Evolutionary conservation across 2,329 filamentous ascomycete genomes (phyloP), one percentile per base, ranked within the genome.

Genomic region (Rhexocercosporidium sp.): DNA sequence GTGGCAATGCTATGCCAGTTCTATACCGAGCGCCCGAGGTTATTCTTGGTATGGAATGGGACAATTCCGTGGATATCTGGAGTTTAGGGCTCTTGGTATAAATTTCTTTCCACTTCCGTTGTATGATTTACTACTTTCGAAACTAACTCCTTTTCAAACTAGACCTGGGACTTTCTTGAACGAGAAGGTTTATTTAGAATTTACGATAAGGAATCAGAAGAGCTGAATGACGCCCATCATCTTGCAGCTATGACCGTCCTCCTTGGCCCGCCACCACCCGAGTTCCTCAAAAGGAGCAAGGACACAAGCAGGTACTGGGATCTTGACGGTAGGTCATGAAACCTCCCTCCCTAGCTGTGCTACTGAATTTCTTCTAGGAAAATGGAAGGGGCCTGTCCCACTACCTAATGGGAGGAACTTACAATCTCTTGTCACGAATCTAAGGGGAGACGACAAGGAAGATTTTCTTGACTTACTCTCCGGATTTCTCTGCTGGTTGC

Each of bases 1-100:
- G 12, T 16, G 47, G 63, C 0, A 66, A 65, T 25, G 57, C 66
- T 29, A 68, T 65, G 59, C 75, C 65, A 74, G 3, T 76, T 72
- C 68, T 59, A 75, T 61, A 67, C 49, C 63, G 75, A 73, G 62
- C 77, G 27, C 78, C 78, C 0, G 78, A 80, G 56, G 74, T 80
- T 8, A 75, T 80, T 66, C 73, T 80, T 1, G 67, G 71, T 16
- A 79, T 80, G 75, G 64, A 70, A 1, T 80, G 77, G 78, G 73
- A 72, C 11, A 65, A 68, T 37, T 31, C 68, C 0, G 75, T 80
- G 18, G 79, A 81, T 70, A 67, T 75, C 6, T 81, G 78, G 78
- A 77, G 74, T 46, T 57, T 75, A 2, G 78, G 75, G 20, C 67
- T 79, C 16, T 41, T 79, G 65, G 78, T 79, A 72, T 68, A 67